Conservation (phyloP, 2,329 filamentous ascomycete species). For the Aureobasidium namibiae region DNA sequence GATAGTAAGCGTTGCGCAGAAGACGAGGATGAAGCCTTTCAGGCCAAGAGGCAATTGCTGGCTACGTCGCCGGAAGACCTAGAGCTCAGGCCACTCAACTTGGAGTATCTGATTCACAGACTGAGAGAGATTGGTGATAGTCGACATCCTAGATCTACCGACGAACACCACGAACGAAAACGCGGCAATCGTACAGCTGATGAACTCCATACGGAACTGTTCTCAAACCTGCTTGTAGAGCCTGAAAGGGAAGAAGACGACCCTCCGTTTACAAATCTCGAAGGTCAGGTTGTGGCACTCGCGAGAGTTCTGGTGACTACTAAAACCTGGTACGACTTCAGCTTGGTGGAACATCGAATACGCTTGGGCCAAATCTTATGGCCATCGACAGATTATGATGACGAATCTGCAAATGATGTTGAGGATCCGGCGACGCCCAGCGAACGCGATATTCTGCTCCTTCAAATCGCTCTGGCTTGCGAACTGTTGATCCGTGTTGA, state of each 20-base stretch:
- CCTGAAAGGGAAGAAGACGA: slow-evolving; percentile 7
- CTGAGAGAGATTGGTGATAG: slow-evolving; percentile 19
- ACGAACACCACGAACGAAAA: not conserved
- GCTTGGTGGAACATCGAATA: slow-evolving; percentile 38
- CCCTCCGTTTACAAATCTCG: slow-evolving; percentile 21
- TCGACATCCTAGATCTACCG: not conserved
- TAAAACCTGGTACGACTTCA: slow-evolving; percentile 41
- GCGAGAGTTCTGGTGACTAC: slow-evolving; percentile 34
- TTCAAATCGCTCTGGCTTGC: slow-evolving; percentile 47
- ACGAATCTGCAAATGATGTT: slow-evolving; percentile 24
- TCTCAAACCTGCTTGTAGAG: slow-evolving; percentile 19
- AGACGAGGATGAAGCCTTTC: slow-evolving; percentile 14
- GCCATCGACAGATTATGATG: slow-evolving; percentile 25
- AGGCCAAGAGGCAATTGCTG: slow-evolving; percentile 18
- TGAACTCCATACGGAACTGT: slow-evolving; percentile 23
- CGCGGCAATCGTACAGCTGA: slow-evolving; percentile 16
- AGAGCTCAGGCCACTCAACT: slow-evolving; percentile 19
- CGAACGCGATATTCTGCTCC: slow-evolving; percentile 45
- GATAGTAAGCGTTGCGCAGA: slow-evolving; percentile 22
- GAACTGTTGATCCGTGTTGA: slow-evolving; percentile 48
- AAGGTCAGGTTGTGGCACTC: slow-evolving; percentile 39
- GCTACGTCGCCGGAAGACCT: slow-evolving; percentile 18
- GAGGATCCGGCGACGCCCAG: slow-evolving; percentile 22
- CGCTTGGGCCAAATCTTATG: slow-evolving; percentile 39
- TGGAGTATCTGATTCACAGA: slow-evolving; percentile 19